Evolutionary conservation across 2,329 filamentous ascomycete genomes (phyloP), one percentile per base, ranked within the genome.

Genomic region (Neofusicoccum parvum): DNA sequence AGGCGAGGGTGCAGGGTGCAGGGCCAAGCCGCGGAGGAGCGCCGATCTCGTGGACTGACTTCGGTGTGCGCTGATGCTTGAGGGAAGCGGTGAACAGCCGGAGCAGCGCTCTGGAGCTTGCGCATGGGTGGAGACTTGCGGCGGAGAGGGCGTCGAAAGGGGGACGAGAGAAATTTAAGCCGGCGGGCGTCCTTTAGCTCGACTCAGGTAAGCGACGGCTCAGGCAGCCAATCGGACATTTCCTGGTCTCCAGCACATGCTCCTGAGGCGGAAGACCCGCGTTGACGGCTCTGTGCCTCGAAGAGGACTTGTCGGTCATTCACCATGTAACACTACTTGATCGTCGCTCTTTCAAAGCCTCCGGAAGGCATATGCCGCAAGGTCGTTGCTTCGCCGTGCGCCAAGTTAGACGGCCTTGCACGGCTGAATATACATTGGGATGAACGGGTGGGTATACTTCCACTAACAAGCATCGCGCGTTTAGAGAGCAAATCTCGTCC

Each of bases 401-500:
- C 27, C 27, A 32, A 32, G 27, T 32, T 32, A 32, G 27, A 32
- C 27, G 27, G 27, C 27, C 27, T 32, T 32, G 27, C 5, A 39
- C 27, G 49, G 27, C 32, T 51, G 49, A 51, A 36, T 3, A 51
- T 17, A 32, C n/a, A 17, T 34, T 32, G 49, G 11, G n/a, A 34
- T 51, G 49, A 15, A 36, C 49, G 49, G 23, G 34, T 49, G 56
- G 56, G 56, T 60, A 60, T 60, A 60, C 11, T 60, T 37, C 56
- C n/a, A 60, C 27, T n/a, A 48, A 23, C 15, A 36, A n/a, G 27
- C 32, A n/a, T 10, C n/a, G 32, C 11, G 9, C 23, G 17, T 43
- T 67, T 80, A 98, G 75, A 99, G 83, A 79, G 96, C 95, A 82
- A 98, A 99, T 76, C 92, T 89, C 70, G 94, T 98, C 73, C 95